Evolutionary conservation across 345 rosid genomes (phyloP).

Genomic region (Bretschneidera sinensis): DNA sequence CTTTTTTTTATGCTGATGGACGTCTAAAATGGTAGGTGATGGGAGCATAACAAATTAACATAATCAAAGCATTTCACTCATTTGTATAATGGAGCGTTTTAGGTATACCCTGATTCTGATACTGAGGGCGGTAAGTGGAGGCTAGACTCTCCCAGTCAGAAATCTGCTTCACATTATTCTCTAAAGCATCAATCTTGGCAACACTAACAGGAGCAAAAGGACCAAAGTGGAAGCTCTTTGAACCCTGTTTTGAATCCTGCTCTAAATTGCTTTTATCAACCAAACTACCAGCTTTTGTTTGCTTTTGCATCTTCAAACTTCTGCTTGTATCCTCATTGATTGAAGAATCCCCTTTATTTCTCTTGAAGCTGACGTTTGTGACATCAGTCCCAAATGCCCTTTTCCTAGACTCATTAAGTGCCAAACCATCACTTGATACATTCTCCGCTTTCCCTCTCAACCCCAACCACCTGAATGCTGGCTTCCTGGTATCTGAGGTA

Average conservation of each 20-base stretch:
- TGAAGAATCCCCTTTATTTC: conserved; percentile 35
- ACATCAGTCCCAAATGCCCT: conserved; percentile 77
- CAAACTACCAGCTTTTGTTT: conserved; percentile 29
- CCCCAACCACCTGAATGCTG: conserved; percentile 91
- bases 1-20: too few species aligned
- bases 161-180: conserved; percentile 26
- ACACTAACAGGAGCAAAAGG: conserved; percentile 59
- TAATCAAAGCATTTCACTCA: background rate
- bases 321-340: conserved; percentile 24
- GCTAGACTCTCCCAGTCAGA: conserved; percentile 61
- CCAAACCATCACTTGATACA: conserved; percentile 27
- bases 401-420: conserved; percentile 41
- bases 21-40: background rate
- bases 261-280: conserved; percentile 29
- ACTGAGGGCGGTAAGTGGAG: conserved; percentile 51
- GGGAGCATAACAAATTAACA: background rate
- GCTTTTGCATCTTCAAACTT: conserved; percentile 29
- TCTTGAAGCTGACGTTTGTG: conserved; percentile 48
- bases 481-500: conserved; percentile 65
- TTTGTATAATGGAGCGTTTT: conserved; percentile 3
- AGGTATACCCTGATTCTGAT: conserved; percentile 68
- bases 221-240: conserved; percentile 61
- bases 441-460: conserved; percentile 38
- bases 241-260: conserved; percentile 27
- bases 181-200: conserved; percentile 21